Evolutionary conservation across 225 moss, liverwort and hornwort species (phyloP), one percentile per base, ranked within the genome.

Genomic region (Ulota crispa): DNA sequence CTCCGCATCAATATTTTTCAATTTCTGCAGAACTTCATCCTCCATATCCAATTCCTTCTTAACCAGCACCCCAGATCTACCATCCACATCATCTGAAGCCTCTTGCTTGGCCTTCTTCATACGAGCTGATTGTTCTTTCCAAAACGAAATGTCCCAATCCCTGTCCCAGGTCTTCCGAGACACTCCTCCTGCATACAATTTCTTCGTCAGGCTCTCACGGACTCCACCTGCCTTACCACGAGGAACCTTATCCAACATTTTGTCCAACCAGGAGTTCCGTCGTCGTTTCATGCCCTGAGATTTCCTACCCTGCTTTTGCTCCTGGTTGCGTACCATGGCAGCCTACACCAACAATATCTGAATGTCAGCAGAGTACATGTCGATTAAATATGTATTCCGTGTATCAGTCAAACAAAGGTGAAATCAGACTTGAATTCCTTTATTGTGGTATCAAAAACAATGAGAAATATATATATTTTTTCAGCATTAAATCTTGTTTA

Each of bases 71-170:
- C 77, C 81, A 81, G 73, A 80, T 76, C 83, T 84, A 56, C 86
- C 87, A 37, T 85, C 89, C 36, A 87, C 82, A 76, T 75, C 73
- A 82, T 86, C 82, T 55, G 87, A 88, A 37, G 91, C 94, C 79
- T 91, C 93, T 75, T 92, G 93, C 56, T 86, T 91, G 78, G 89
- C 88, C 84, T 82, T 93, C 80, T 87, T 87, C 12, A 85, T 81
- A 73, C 92, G 89, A 72, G 84, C 84, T 26, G 94, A 92, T 72
- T 90, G 89, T 64, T 97, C 95, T 85, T 94, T 96, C 98, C 98
- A 96, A 81, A 99, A 99, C 9, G 98, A 90, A 76, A 99, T 91
- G 77, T 99, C 96, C 98, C 98, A 99, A 88, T 99, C 98, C 79
- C 98, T 93, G 68, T 99, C 98, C 93, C 94, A 96, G 47, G 84